Percentiles rank a stretch among this genome's conserved stretches.
Conservation (phyloP, 805 yeast genomes). For the Torulaspora quercuum region DNA sequence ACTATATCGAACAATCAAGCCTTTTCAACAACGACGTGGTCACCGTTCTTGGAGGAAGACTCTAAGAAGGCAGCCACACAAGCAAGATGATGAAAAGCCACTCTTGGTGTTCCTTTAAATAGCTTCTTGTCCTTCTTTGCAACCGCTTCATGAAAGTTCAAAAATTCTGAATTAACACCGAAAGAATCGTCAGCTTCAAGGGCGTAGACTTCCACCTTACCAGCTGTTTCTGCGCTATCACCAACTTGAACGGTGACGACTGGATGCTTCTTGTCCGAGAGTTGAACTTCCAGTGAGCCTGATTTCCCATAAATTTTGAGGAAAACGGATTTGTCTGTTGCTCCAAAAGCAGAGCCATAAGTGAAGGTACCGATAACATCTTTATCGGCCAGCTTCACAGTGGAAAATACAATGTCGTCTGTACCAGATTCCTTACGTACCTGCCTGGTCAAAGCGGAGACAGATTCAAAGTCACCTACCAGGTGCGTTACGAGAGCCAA, state of each 20-base stretch:
- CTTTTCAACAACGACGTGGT: slow-evolving; percentile 45
- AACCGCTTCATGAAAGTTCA: slow-evolving; percentile 60
- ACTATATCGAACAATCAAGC: not conserved
- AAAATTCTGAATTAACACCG: slow-evolving; percentile 56
- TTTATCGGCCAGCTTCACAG: slow-evolving; percentile 56
- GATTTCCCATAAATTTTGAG: slow-evolving; percentile 74
- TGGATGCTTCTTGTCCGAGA: slow-evolving; percentile 45
- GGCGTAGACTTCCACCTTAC: slow-evolving; percentile 35
- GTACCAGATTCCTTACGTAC: slow-evolving; percentile 73
- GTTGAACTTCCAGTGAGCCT: slow-evolving; percentile 70
- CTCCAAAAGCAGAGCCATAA: slow-evolving; percentile 84
- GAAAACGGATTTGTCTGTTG: slow-evolving; percentile 62
- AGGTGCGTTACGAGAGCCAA: slow-evolving; percentile 80
- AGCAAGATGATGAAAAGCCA: slow-evolving; percentile 90
- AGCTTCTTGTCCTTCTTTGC: slow-evolving; percentile 55
- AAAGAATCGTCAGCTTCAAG: slow-evolving; percentile 45
- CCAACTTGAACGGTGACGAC: slow-evolving; percentile 37
- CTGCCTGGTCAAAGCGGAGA: slow-evolving; percentile 76
- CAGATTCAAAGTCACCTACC: slow-evolving; percentile 66
- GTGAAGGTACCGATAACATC: slow-evolving; percentile 76
- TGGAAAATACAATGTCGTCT: slow-evolving; percentile 75
- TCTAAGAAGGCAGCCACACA: slow-evolving; percentile 81
- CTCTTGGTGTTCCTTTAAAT: slow-evolving; percentile 61
- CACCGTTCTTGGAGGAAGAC: slow-evolving; percentile 56
- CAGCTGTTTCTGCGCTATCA: slow-evolving; percentile 27